A percentile compares a stretch with the other conserved stretches of the same genome.
These are phyloP conservation scores for Teunomyces tritomae DNA, from an alignment of 805 yeast genomes.

Conservation along the genomic window DNA sequence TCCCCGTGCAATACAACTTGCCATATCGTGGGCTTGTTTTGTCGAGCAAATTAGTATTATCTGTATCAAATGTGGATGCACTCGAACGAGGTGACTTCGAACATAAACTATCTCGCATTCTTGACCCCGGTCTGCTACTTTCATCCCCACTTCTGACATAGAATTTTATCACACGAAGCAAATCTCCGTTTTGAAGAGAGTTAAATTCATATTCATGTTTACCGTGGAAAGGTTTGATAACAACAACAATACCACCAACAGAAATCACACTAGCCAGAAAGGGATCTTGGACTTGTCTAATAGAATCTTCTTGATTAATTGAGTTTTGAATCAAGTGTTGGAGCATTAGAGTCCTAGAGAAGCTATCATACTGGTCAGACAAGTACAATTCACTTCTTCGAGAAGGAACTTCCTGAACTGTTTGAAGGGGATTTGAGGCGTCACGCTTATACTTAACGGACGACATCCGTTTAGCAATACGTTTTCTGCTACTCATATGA, in stretches of 20 bases:
- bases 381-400: conserved; percentile 12
- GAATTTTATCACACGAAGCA: conserved; percentile 27
- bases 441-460: conserved; percentile 6
- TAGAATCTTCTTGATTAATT: conserved; percentile 12
- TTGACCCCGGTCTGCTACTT: neutral
- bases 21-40: conserved; percentile 15
- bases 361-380: conserved; percentile 21
- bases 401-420: conserved; percentile 14
- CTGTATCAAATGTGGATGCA: neutral
- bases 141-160: conserved; percentile 10
- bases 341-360: conserved; percentile 26
- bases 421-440: conserved; percentile 5
- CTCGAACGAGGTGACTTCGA: conserved; percentile 1
- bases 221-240: conserved; percentile 26
- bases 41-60: conserved; percentile 11
- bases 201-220: conserved; percentile 16
- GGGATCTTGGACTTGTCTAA: conserved; percentile 28
- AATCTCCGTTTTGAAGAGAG: conserved; percentile 29
- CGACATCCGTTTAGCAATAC: conserved; percentile 7
- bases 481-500: conserved; percentile 3
- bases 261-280: conserved; percentile 19
- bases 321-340: conserved; percentile 20
- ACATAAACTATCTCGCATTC: neutral
- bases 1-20: conserved; percentile 27
- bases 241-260: conserved; percentile 32